Conservation (phyloP, 2,329 filamentous ascomycete species). For the Colletotrichum orchidophilum region DNA sequence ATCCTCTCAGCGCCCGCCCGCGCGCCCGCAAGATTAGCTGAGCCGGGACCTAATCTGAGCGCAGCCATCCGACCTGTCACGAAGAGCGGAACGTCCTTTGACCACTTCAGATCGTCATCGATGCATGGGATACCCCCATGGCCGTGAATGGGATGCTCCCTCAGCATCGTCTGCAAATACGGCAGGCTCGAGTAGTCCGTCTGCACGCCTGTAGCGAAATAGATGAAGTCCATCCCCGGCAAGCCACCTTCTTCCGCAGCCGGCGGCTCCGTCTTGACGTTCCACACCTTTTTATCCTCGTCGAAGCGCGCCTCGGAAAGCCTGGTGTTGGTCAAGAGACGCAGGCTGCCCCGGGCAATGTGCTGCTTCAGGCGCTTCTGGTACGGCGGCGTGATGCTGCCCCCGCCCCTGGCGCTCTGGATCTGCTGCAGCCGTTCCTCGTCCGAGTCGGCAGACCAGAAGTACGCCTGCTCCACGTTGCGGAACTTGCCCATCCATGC, state of each 20-base stretch:
- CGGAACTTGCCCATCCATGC: conserved; percentile 86
- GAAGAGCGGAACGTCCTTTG: conserved; percentile 76
- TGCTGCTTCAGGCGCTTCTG: conserved; percentile 73
- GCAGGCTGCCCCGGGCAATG: conserved; percentile 58
- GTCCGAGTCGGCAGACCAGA: conserved; percentile 80
- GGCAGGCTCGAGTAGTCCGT: conserved; percentile 69
- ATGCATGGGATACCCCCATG: conserved; percentile 76
- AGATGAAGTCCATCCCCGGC: conserved; percentile 73
- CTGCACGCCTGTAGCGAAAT: conserved; percentile 79
- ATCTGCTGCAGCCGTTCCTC: conserved; percentile 74
- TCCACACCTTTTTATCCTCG: conserved; percentile 48
- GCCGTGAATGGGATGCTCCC: conserved; percentile 68
- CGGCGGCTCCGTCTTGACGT: conserved; percentile 61
- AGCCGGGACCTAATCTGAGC: conserved; percentile 75
- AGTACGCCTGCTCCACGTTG: conserved; percentile 79
- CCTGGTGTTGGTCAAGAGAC: conserved; percentile 66
- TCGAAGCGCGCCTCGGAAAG: conserved; percentile 64
- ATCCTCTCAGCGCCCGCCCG: conserved; percentile 78
- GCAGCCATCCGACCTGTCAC: conserved; percentile 74
- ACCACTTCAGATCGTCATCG: conserved; percentile 81
- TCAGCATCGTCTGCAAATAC: conserved; percentile 67
- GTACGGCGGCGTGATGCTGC: conserved; percentile 78
- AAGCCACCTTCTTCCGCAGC: conserved; percentile 52
- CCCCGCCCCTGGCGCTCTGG: conserved; percentile 73
- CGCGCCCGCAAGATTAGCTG: conserved; percentile 78